Evolutionary conservation across 2,329 filamentous ascomycete species (phyloP), one percentile per base, ranked within the genome.

Genomic region (Nemania sp.): DNA sequence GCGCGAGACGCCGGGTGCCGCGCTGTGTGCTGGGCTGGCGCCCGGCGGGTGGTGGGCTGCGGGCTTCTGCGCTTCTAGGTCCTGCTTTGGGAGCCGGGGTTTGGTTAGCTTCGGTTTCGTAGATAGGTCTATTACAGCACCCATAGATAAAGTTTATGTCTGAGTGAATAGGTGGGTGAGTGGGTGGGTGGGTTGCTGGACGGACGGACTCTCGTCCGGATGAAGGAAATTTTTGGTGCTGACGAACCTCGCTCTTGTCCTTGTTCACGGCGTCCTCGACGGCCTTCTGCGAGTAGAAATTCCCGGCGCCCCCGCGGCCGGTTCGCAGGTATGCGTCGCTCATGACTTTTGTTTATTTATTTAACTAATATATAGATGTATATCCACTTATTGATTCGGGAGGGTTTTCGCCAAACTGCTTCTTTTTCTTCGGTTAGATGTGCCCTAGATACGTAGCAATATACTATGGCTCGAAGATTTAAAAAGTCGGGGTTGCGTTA

Each of bases 291-390:
- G 78, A 78, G 68, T 81, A 81, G 72, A 82, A 87, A 74, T 89
- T 89, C 54, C 87, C 87, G 5, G 86, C 86, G 51, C 87, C 87
- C 55, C 87, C 87, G 50, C 87, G 83, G 57, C 87, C 86, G 43
- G 81, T 78, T 60, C 79, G 79, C 65, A 78, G 78, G 65, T 81
- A 82, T 52, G 77, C 77, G 67, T 82, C 82, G 56, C 61, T 57
- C 67, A 70, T 72, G 18, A 20, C 54, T 11, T 49, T 54, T 21
- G 3, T 34, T 35, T 35, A 18, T 11, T 34, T 13, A 15, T 47
- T 35, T 29, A 43, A n/a, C 4, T 46, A 18, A 29, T 21, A 3
- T 12, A 5, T 39, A 5, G 4, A 13, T 39, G 12, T 13, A 39
- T 21, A n/a, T 2, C 7, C 6, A 35, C 9, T 39, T n/a, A 12